phyloP scores from a whole-genome alignment of 1,139 yeast species.

The Scheffersomyces parashehatae region DNA sequence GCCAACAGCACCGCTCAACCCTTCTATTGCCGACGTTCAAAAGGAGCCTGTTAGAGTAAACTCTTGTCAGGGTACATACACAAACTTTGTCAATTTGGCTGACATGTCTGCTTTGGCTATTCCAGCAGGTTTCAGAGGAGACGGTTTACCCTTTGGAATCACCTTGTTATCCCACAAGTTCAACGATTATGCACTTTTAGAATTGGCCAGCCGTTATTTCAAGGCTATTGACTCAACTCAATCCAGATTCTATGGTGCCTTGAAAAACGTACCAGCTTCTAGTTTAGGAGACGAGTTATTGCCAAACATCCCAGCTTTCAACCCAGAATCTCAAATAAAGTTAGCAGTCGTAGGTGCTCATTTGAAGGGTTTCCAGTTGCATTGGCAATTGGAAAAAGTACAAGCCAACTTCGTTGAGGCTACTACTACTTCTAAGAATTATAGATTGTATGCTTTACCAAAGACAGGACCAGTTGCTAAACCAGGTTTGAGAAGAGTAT shows the following conservation, averaged over 20 bases:
- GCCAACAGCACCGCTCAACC: constrained; percentile 93
- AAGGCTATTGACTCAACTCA: constrained; percentile 25
- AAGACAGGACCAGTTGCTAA: constrained; percentile 77
- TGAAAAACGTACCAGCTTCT: constrained; percentile 40
- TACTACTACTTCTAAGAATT: constrained; percentile 71
- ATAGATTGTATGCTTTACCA: constrained; percentile 81
- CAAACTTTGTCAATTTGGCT: constrained; percentile 92
- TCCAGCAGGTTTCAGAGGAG: constrained; percentile 82
- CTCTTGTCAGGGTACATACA: constrained; percentile 93
- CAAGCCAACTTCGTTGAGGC: constrained; percentile 70
- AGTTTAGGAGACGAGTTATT: constrained; percentile 33
- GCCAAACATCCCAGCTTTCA: constrained; percentile 38
- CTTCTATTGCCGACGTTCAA: constrained; percentile 69
- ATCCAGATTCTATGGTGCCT: constrained; percentile 38
- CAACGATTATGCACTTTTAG: constrained; percentile 85
- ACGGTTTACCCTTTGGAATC: constrained; percentile 88
- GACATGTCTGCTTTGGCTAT: constrained; percentile 90
- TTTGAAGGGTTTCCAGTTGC: constrained; percentile 80
- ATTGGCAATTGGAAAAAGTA: constrained; percentile 90
- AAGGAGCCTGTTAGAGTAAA: constrained; percentile 81
- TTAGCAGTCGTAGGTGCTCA: constrained; percentile 98
- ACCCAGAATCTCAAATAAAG: constrained; percentile 34
- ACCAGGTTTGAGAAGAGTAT: constrained; percentile 83
- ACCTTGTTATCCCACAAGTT: constrained; percentile 80
- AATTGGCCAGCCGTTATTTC: constrained; percentile 74